phyloP scores from a whole-genome alignment of 2,329 filamentous ascomycete genomes.

The Diatrype stigma region DNA sequence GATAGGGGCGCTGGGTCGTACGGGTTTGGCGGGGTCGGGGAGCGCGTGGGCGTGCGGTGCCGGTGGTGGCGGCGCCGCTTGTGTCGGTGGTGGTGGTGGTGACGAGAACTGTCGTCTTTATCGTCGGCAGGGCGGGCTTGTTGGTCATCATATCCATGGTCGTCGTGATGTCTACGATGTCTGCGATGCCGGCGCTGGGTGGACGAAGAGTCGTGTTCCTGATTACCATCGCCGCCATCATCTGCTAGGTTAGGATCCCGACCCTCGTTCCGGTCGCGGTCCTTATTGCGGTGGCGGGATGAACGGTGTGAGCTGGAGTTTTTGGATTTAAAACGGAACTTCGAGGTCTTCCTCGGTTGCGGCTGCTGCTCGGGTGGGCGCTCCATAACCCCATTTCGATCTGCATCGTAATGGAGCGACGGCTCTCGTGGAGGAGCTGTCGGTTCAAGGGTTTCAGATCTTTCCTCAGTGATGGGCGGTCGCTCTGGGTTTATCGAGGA shows the following conservation, averaged over 20 bases:
- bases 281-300: slow-evolving; percentile 17
- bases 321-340: slow-evolving; percentile 40
- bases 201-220: background rate
- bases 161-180: slow-evolving; percentile 19
- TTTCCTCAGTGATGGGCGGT: slow-evolving; percentile 12
- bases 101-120: slow-evolving; percentile 9
- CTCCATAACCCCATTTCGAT: slow-evolving; percentile 8
- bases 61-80: slow-evolving; percentile 26
- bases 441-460: slow-evolving; percentile 1
- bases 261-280: slow-evolving; percentile 8
- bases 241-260: slow-evolving; percentile 8
- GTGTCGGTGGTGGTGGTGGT: slow-evolving; percentile 24
- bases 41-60: slow-evolving; percentile 32
- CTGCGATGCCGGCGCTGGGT: slow-evolving; percentile 9
- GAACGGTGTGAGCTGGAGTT: slow-evolving; percentile 22
- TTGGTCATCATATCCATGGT: background rate
- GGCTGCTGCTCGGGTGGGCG: slow-evolving; percentile 11
- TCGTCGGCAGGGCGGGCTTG: background rate
- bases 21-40: slow-evolving; percentile 44
- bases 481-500: slow-evolving; percentile 28
- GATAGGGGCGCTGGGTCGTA: slow-evolving; percentile 49
- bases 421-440: background rate
- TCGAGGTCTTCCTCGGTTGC: slow-evolving; percentile 24
- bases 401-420: background rate
- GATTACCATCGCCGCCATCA: background rate